These are phyloP conservation scores for Stephanodiscus minutulus DNA, from an alignment of 108 stramenopile species.

Conservation along the genomic window DNA sequence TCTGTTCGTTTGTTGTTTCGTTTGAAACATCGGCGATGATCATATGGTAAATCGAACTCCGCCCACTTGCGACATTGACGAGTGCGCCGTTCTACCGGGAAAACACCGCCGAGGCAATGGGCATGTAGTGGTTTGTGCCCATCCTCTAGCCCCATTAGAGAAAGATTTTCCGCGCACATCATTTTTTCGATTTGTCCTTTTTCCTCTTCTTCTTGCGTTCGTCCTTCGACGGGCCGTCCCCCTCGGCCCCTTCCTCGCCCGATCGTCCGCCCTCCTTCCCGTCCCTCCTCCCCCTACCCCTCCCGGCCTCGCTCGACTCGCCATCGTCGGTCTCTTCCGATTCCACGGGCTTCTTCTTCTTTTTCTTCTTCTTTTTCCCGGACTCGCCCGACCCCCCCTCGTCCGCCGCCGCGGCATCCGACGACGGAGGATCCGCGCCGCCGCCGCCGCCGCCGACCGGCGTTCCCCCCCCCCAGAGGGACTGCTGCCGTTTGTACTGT, in stretches of 20 bases:
- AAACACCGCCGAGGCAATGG: too few species aligned
- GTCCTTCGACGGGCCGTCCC: background rate
- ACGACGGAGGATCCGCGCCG: background rate
- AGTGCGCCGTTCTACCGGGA: too few species aligned
- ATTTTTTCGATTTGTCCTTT: conserved; percentile 21
- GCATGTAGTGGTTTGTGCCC: too few species aligned
- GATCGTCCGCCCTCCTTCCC: conserved; percentile 13
- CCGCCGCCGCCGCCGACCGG: background rate
- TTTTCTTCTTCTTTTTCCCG: conserved; percentile 15
- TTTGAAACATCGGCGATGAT: too few species aligned
- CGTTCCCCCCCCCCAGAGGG: background rate
- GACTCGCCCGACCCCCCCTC: background rate
- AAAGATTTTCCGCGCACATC: background rate
- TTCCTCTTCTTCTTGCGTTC: conserved; percentile 11
- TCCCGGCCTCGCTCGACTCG: background rate
- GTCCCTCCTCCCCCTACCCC: background rate
- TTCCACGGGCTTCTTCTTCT: background rate
- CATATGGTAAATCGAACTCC: too few species aligned
- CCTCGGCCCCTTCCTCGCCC: background rate
- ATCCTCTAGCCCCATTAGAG: background rate
- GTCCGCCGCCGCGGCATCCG: background rate
- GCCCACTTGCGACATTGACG: too few species aligned
- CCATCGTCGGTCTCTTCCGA: background rate
- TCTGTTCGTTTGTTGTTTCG: too few species aligned
- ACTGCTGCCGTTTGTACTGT: conserved; percentile 31